Evolutionary conservation across 1,284 basidiomycete genomes (phyloP).

Genomic region (Ustilago sp.): DNA sequence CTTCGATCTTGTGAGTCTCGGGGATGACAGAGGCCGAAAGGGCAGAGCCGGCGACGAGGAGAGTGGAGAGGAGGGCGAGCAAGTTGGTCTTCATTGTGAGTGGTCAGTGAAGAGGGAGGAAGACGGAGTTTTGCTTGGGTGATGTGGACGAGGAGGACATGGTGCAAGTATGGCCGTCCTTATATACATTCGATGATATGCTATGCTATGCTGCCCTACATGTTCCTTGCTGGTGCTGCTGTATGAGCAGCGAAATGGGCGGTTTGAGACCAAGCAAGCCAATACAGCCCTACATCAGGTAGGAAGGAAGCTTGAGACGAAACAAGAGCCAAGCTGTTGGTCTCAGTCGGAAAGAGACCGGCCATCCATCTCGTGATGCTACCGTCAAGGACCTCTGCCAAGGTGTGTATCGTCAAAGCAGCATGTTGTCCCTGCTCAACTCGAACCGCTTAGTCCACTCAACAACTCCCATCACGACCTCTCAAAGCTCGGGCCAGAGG

Average conservation of each 20-base stretch:
- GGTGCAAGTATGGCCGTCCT: background rate
- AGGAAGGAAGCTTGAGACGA: background rate
- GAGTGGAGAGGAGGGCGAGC: constrained; percentile 17
- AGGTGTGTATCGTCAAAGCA: too few species aligned
- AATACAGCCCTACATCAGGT: background rate
- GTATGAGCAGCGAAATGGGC: too few species aligned
- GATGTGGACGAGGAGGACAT: background rate
- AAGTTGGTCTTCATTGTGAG: constrained; percentile 33
- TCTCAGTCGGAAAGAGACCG: background rate
- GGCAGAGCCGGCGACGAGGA: constrained; percentile 5
- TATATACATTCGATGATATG: background rate
- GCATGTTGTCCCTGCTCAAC: too few species aligned
- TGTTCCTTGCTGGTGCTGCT: too few species aligned
- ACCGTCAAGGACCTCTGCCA: background rate
- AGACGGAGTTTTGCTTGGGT: background rate
- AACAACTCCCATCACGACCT: too few species aligned
- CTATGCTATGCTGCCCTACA: background rate
- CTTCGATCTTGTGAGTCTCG: background rate
- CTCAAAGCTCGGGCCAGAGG: too few species aligned
- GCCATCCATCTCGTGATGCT: background rate
- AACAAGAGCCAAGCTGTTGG: background rate
- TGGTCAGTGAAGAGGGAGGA: background rate
- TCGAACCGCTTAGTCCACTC: background rate
- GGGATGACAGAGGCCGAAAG: constrained; percentile 24
- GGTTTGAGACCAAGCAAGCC: too few species aligned